Base-by-base conservation (phyloP, 805 yeast genomes). In the Kuraishia piskuri region DNA sequence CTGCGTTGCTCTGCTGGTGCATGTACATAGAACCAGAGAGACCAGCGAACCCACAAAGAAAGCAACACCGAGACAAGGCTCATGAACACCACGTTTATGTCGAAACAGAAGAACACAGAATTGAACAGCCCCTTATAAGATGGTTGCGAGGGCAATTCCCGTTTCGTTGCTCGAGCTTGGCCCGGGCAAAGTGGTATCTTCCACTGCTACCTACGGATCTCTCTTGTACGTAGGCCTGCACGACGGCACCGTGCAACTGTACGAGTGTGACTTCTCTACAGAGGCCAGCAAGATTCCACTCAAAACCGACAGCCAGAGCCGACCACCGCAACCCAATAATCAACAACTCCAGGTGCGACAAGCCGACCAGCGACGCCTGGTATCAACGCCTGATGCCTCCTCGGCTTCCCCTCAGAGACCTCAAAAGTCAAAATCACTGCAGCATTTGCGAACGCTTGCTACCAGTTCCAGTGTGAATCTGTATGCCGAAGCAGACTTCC, bases 181-280 rank as follows among this genome's bases (percentile, higher is more conserved):
- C 49, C 22, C 49, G 40, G 44, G 56, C 20, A 36, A 51, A 24
- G 55, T 49, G 51, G 55, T 65, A 5, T 60, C 63, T 3, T 54
- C 61, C 3, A 51, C 61, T 44, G 61, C 58, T 49, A 21, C 58
- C 8, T 51, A 48, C 45, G 51, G 55, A 4, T 56, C 56, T 48
- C 58, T 57, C n/a, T 46, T 64, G 19, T 61, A 54, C 52, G 51
- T 65, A 1, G 66, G 61, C 2, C 46, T 55, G n/a, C 53, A 54
- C n/a, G 57, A 59, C 48, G 62, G 64, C 1, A 49, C 48, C 36
- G 46, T 65, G 10, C 51, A 53, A 19, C 50, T 57, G 6, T 64
- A 61, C 47, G 64, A 63, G 48, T 20, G 62, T 3, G 22, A 48
- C 24, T 45, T 5, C n/a, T 45, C 24, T 17, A 22, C 3, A 22